phyloP scores from a whole-genome alignment of 1,284 basidiomycete species.

The Lentinula novae-zelandiae region DNA sequence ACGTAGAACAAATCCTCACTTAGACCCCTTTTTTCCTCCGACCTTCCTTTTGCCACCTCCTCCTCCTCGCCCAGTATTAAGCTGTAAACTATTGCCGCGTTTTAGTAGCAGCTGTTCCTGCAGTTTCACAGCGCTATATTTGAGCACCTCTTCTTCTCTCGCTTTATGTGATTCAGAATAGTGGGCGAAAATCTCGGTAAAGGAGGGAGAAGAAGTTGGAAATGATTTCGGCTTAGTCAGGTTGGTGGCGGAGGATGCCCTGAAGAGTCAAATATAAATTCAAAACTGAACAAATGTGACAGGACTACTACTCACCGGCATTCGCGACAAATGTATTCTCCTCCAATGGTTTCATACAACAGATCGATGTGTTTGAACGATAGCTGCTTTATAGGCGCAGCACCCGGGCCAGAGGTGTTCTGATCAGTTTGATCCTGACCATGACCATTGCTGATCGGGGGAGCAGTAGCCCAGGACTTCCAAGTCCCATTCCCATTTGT shows the following conservation, averaged over 20 bases:
- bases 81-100: neutral
- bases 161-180: slow-evolving; percentile 6
- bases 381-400: neutral
- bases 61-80: neutral
- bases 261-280: neutral
- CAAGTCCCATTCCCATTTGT: neutral
- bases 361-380: slow-evolving; percentile 9
- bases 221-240: slow-evolving; percentile 10
- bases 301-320: slow-evolving; percentile 6
- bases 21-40: neutral
- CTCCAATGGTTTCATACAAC: slow-evolving; percentile 9
- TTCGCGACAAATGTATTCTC: slow-evolving; percentile 11
- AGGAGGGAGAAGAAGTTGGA: slow-evolving; percentile 1
- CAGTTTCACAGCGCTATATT: slow-evolving; percentile 5
- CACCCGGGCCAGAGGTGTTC: neutral
- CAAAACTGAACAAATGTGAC: neutral
- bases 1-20: neutral
- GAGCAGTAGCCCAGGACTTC: neutral
- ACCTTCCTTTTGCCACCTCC: neutral
- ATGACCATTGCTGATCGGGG: neutral
- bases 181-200: slow-evolving; percentile 8
- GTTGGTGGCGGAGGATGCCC: neutral
- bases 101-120: slow-evolving; percentile 5
- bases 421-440: neutral
- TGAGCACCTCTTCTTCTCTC: slow-evolving; percentile 8